Evolutionary conservation across 2,329 filamentous ascomycete genomes (phyloP).

Genomic region (Colletotrichum orbiculare): DNA sequence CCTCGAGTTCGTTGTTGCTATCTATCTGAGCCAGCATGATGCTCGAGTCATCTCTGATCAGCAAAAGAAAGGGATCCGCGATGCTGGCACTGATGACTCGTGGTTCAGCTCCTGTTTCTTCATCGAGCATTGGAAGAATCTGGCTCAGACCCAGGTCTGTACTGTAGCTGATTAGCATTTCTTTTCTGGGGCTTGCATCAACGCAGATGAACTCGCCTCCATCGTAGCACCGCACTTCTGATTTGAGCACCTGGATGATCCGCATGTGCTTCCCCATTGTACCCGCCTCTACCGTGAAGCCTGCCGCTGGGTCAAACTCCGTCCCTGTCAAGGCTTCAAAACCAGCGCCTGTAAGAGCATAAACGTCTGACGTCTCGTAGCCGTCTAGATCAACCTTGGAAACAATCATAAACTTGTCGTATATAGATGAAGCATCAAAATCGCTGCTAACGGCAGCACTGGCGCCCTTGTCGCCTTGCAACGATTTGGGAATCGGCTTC

Average conservation of each 20-base stretch:
- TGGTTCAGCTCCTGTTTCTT: constrained; percentile 85
- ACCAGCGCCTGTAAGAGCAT: constrained; percentile 76
- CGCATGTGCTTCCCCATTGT: constrained; percentile 83
- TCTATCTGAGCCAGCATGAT: constrained; percentile 84
- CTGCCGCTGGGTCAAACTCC: constrained; percentile 92
- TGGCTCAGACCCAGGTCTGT: constrained; percentile 87
- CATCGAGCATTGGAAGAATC: constrained; percentile 92
- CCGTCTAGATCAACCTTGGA: constrained; percentile 77
- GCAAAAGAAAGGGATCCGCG: constrained; percentile 84
- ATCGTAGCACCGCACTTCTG: constrained; percentile 91
- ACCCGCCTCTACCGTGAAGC: constrained; percentile 86
- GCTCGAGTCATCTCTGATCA: constrained; percentile 86
- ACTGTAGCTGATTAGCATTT: constrained; percentile 16
- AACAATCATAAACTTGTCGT: constrained; percentile 85
- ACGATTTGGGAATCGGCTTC: constrained; percentile 71
- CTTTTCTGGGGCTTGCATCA: background rate
- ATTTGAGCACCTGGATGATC: constrained; percentile 87
- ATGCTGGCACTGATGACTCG: constrained; percentile 85
- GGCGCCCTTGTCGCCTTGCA: constrained; percentile 62
- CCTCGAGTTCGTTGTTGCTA: constrained; percentile 84
- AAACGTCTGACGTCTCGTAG: constrained; percentile 82
- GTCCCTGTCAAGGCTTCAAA: constrained; percentile 82
- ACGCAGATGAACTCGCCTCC: constrained; percentile 69
- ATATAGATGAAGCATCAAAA: constrained; percentile 69
- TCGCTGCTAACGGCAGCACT: constrained; percentile 63